Evolutionary conservation across 148 eudicot species (phyloP), one percentile per base, ranked within the genome.

Genomic region (Cornus controversa): DNA sequence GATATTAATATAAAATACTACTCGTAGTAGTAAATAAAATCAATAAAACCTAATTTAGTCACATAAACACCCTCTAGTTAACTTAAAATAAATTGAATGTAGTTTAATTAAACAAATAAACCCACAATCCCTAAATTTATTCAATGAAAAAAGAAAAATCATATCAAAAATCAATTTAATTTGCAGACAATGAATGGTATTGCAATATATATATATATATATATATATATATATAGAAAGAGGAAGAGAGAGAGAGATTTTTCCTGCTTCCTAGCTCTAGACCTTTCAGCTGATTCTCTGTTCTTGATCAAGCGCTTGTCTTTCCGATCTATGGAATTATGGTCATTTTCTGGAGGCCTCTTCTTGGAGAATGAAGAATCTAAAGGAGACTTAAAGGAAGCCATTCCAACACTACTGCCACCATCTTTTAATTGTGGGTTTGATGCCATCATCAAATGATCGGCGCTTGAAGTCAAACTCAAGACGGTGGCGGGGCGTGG

Each of bases 251-350:
- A 26, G 58, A 68, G 42, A 29, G 29, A 14, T 18, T 27, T 40
- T 40, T 6, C 94, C 94, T 88, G 91, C 77, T 87, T 79, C 58
- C 97, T 83, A 72, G 94, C 90, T 60, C 97, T 81, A 20, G 97
- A 93, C 23, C 94, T 82, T 66, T 90, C 92, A 58, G 97, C 97
- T 0, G 97, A 93, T 81, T 93, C 94, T 60, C 94, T 67, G 72
- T 93, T 93, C 84, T 93, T 91, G 79, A 93, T 89, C 91, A 86
- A 84, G 45, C 97, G 89, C 73, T 88, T 91, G 80, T 83, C 79
- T 8, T 85, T 74, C 1, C 83, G 83, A 45, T 92, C 88, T 58
- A 74, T 81, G 57, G 79, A 47, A 60, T 78, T 9, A 3, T 66
- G 77, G 6, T 78, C 67, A 58, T 82, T 80, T 23, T 82, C 79